Evolutionary conservation across 768 basidiomycete genomes (phyloP).

Genomic region (Tulasnella sp.): DNA sequence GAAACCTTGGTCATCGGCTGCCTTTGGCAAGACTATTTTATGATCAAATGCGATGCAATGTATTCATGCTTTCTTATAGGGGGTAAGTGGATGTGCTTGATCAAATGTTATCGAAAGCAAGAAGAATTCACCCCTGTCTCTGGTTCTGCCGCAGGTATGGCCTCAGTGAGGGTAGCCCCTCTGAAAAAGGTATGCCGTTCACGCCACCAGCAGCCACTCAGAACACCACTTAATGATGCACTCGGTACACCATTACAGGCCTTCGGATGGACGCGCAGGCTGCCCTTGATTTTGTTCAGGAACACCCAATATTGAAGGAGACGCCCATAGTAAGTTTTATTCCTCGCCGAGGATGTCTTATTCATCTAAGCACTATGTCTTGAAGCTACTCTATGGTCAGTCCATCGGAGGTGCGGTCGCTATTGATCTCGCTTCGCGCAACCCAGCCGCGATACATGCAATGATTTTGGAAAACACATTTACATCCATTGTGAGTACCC

Average conservation of each 20-base stretch:
- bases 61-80: constrained; percentile 89
- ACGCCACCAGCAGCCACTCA: neutral
- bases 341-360: neutral
- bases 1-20: constrained; percentile 81
- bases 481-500: constrained; percentile 37
- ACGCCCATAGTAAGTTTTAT: constrained; percentile 58
- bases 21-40: constrained; percentile 83
- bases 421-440: constrained; percentile 50
- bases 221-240: neutral
- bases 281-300: constrained; percentile 63
- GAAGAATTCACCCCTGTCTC: constrained; percentile 13
- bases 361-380: constrained; percentile 31
- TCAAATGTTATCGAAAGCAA: neutral
- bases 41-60: constrained; percentile 81
- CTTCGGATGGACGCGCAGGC: constrained; percentile 75
- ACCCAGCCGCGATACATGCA: constrained; percentile 37
- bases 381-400: constrained; percentile 71
- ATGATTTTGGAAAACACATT: constrained; percentile 49
- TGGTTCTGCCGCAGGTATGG: constrained; percentile 62
- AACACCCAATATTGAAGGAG: constrained; percentile 58
- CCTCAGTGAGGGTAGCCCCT: constrained; percentile 77
- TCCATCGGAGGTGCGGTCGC: constrained; percentile 91
- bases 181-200: constrained; percentile 61
- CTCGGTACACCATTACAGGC: constrained; percentile 42
- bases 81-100: constrained; percentile 51